Percentiles rank a stretch among this genome's conserved stretches.
These are phyloP conservation scores for Botrytis deweyae DNA, from an alignment of 2,329 filamentous ascomycete species.

Conservation along the genomic window DNA sequence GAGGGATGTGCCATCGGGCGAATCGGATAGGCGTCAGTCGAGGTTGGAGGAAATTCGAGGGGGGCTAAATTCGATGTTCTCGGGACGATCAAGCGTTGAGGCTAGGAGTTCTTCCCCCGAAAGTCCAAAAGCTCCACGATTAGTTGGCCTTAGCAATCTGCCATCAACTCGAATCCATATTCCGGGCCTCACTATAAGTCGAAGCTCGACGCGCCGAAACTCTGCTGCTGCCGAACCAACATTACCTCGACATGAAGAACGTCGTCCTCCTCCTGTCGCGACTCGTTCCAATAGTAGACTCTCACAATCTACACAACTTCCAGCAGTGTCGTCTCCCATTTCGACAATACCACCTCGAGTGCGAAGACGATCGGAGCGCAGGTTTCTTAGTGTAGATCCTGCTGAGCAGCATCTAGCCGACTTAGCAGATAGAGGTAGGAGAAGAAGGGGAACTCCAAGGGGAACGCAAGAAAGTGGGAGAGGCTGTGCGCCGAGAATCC, in stretches of 20 bases:
- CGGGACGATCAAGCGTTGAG: slow-evolving; percentile 34
- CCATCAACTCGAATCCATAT: slow-evolving; percentile 46
- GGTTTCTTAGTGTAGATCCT: slow-evolving; percentile 47
- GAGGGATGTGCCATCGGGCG: slow-evolving; percentile 26
- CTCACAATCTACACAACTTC: slow-evolving; percentile 22
- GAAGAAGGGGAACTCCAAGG: slow-evolving; percentile 37
- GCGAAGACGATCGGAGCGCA: slow-evolving; percentile 27
- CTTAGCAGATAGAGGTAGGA: slow-evolving; percentile 46
- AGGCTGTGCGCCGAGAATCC: slow-evolving; percentile 50
- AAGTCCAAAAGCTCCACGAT: slow-evolving; percentile 51
- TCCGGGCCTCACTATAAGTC: slow-evolving; percentile 41
- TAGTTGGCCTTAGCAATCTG: slow-evolving; percentile 41
- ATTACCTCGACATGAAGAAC: slow-evolving; percentile 7
- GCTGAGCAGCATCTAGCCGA: slow-evolving; percentile 50
- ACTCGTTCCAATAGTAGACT: slow-evolving; percentile 27
- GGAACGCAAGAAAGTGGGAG: slow-evolving; percentile 32
- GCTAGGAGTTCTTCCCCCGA: slow-evolving; percentile 28
- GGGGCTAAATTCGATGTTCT: slow-evolving; percentile 34
- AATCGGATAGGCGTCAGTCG: slow-evolving; percentile 26
- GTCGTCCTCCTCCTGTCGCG: slow-evolving; percentile 19
- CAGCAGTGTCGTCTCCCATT: slow-evolving; percentile 22
- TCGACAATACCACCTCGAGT: slow-evolving; percentile 26
- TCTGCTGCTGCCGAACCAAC: slow-evolving; percentile 16
- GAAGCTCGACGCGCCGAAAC: slow-evolving; percentile 41
- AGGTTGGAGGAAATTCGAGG: slow-evolving; percentile 32